Percentiles rank a stretch among this genome's conserved stretches.
These are phyloP conservation scores for Avena insularis DNA, from an alignment of 176 grass and related monocot genomes.

Conservation along the genomic window DNA sequence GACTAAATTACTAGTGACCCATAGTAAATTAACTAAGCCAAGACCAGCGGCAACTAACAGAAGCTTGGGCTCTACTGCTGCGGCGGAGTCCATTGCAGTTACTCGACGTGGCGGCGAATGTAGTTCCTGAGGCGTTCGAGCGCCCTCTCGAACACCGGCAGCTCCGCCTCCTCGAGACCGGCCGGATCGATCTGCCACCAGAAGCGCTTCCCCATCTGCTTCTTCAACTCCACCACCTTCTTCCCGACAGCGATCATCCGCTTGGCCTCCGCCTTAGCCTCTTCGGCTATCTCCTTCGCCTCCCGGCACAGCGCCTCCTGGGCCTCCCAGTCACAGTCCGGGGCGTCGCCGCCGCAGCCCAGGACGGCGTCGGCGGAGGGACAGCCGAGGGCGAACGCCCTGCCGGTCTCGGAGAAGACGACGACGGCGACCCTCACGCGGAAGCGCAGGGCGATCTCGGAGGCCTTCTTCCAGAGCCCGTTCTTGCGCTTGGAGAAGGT, in stretches of 20 bases:
- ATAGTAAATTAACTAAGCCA: background rate
- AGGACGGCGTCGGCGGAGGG: constrained; percentile 17
- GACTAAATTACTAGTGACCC: background rate
- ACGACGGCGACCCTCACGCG: background rate
- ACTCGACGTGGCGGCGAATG: background rate
- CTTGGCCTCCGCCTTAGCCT: background rate
- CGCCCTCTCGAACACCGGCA: background rate
- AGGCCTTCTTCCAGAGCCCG: background rate
- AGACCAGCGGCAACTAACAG: background rate
- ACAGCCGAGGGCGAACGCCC: background rate
- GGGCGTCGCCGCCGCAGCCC: background rate
- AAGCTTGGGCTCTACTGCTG: background rate
- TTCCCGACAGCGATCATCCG: background rate
- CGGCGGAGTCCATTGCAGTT: background rate
- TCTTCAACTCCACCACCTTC: constrained; percentile 1
- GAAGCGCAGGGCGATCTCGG: background rate
- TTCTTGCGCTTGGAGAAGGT: constrained; percentile 22
- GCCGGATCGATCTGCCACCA: background rate
- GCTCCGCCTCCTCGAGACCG: background rate
- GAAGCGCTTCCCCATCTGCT: background rate
- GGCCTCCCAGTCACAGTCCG: background rate
- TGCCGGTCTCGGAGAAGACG: background rate
- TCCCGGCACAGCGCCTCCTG: background rate
- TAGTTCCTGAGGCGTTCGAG: background rate
- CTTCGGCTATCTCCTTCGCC: background rate